Base-by-base conservation (phyloP, 129 eudicot genomes). In the Centaurea solstitialis region DNA sequence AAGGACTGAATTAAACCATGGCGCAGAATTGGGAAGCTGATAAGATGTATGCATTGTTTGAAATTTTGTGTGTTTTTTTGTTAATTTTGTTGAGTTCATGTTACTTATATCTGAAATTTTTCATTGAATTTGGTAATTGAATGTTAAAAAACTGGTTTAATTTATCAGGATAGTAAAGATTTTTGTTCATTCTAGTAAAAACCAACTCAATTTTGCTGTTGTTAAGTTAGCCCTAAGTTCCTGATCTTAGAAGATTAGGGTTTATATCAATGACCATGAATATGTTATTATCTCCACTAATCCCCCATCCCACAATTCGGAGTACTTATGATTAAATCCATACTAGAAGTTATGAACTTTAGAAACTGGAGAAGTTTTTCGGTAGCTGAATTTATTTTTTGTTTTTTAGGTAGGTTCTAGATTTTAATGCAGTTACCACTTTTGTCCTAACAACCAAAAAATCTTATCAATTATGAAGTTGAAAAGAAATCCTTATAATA, bases 11-110 rank as follows among this genome's bases (percentile, higher is more conserved):
- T 30, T 40, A 12, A 77, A 26, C 40, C 75, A 90, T 90, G 94
- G 87, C 92, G 41, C 92, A 88, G 88, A 88, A 88, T 69, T 90
- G 94, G 94, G 94, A 90, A 88, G 94, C 94, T 15, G 94, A 90
- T 81, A 90, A 90, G 84, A 90, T 90, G 94, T 90, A 84, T 37
- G 81, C 38, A 41, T 68, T 66, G 28, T 17, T 47, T 6, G 23
- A 62, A 53, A 53, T 17, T 17, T 53, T 53, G 26, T 9, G 0
- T 17, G 21, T 17, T 50, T 50, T n/a, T n/a, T 26, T 26, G 64
- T 53, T 53, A 17, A 53, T 17, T 53, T 53, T 53, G 64, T 53
- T 53, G 21, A 21, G 15, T 53, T 20, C 12, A 26, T 26, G 68
- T 62, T 62, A 18, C 11, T 21, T 62, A 7, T 20, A 18, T 21